These are phyloP conservation scores for Cicer judaicum DNA, from an alignment of 306 rosid species.

Conservation along the genomic window DNA sequence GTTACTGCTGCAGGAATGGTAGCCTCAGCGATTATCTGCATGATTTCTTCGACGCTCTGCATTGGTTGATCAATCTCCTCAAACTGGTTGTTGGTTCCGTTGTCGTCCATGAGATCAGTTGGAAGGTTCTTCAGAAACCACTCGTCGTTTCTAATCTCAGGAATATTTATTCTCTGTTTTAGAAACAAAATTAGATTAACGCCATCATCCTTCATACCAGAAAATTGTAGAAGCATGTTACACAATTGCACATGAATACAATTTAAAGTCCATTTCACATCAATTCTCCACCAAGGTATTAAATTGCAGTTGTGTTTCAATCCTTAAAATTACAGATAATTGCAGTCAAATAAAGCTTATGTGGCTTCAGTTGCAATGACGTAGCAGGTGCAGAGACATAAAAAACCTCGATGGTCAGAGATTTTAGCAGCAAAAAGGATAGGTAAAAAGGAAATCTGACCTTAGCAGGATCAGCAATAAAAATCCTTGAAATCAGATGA, in stretches of 20 bases:
- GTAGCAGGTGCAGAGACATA: background rate
- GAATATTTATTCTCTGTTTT: conserved; percentile 83
- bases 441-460: conserved; percentile 42
- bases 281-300: no score
- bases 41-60: conserved; percentile 85
- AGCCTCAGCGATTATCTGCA: conserved; percentile 89
- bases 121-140: conserved; percentile 96
- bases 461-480: conserved; percentile 88
- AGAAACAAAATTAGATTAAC: conserved; percentile 27
- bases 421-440: background rate
- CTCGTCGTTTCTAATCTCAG: conserved; percentile 86
- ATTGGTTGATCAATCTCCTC: conserved; percentile 90
- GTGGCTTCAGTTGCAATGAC: background rate
- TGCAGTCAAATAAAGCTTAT: no score
- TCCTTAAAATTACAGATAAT: background rate
- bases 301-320: background rate
- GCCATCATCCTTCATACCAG: conserved; percentile 13
- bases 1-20: conserved; percentile 82
- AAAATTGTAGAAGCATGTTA: conserved; percentile 26
- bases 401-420: background rate
- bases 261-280: no score
- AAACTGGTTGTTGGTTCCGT: conserved; percentile 53
- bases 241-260: background rate
- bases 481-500: conserved; percentile 88
- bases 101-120: conserved; percentile 77